A percentile compares a stretch with the other conserved stretches of the same genome.
phyloP scores from a whole-genome alignment of 352 stramenopile genomes.

The Blastocystis hominis region DNA sequence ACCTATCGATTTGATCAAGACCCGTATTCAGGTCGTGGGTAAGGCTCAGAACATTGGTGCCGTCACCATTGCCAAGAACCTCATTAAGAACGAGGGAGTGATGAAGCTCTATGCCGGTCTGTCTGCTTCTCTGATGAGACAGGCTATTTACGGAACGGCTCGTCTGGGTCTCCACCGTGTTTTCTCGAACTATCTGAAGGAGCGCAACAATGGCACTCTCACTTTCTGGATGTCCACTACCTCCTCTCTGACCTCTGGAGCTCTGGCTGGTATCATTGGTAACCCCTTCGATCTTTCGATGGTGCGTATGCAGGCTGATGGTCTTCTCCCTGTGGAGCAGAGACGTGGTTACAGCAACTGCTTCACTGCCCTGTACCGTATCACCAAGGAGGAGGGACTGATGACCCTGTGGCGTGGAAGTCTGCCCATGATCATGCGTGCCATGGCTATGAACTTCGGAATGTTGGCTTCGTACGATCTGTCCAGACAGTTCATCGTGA shows the following conservation, averaged over 20 bases:
- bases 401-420: slow-evolving; percentile 78
- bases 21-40: slow-evolving; percentile 73
- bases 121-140: slow-evolving; percentile 64
- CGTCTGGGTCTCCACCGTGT: slow-evolving; percentile 64
- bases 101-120: slow-evolving; percentile 76
- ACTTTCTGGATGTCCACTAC: slow-evolving; percentile 59
- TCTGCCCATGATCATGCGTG: slow-evolving; percentile 82
- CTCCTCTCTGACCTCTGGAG: slow-evolving; percentile 59
- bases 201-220: slow-evolving; percentile 61
- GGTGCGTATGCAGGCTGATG: slow-evolving; percentile 92
- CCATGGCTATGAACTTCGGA: slow-evolving; percentile 96
- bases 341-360: slow-evolving; percentile 96
- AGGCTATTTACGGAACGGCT: slow-evolving; percentile 67
- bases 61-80: slow-evolving; percentile 70
- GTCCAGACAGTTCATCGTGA: slow-evolving; percentile 63
- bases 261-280: slow-evolving; percentile 78
- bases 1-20: slow-evolving; percentile 80
- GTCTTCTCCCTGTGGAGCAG: slow-evolving; percentile 76
- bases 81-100: slow-evolving; percentile 72
- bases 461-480: slow-evolving; percentile 99
- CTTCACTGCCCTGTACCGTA: slow-evolving; percentile 83
- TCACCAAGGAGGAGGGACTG: slow-evolving; percentile 75
- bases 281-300: slow-evolving; percentile 93
- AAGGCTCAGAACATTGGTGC: slow-evolving; percentile 69
- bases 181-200: slow-evolving; percentile 61